These are phyloP conservation scores for Silene latifolia DNA, from an alignment of 148 eudicot species.

Conservation along the genomic window DNA sequence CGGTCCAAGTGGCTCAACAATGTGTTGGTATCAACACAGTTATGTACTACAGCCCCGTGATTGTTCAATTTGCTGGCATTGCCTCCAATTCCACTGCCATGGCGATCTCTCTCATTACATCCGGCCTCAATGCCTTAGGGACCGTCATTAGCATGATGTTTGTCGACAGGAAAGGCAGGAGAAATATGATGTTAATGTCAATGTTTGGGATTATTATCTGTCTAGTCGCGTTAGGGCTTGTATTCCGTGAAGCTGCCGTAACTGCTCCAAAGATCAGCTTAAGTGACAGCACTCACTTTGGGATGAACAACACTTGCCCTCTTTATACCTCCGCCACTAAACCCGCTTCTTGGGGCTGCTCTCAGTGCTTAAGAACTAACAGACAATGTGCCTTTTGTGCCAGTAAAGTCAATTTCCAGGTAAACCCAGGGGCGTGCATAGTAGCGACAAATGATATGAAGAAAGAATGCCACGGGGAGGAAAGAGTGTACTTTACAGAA, in stretches of 20 bases:
- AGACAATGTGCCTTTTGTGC: constrained; percentile 66
- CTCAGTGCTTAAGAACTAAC: constrained; percentile 56
- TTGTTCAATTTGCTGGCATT: constrained; percentile 80
- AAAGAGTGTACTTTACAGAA: constrained; percentile 58
- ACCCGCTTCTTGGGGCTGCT: constrained; percentile 55
- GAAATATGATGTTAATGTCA: constrained; percentile 65
- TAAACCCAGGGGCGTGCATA: constrained; percentile 71
- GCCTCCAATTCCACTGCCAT: constrained; percentile 78
- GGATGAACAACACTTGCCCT: constrained; percentile 58
- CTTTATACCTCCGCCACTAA: constrained; percentile 31
- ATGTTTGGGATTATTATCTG: constrained; percentile 63
- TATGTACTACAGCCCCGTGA: constrained; percentile 89
- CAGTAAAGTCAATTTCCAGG: constrained; percentile 35
- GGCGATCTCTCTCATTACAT: constrained; percentile 73
- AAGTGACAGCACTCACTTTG: constrained; percentile 45
- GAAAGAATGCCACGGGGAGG: constrained; percentile 39
- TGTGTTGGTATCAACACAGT: constrained; percentile 81
- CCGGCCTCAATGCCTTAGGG: constrained; percentile 77
- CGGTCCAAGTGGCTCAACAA: constrained; percentile 87
- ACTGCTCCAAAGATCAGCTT: constrained; percentile 44
- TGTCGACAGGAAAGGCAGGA: constrained; percentile 79
- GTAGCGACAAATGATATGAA: constrained; percentile 29
- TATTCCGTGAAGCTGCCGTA: constrained; percentile 45
- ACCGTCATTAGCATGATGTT: constrained; percentile 61
- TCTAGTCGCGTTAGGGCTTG: constrained; percentile 37